Evolutionary conservation across 2,329 filamentous ascomycete species (phyloP), one percentile per base, ranked within the genome.

Genomic region (Geosmithia putterillii): DNA sequence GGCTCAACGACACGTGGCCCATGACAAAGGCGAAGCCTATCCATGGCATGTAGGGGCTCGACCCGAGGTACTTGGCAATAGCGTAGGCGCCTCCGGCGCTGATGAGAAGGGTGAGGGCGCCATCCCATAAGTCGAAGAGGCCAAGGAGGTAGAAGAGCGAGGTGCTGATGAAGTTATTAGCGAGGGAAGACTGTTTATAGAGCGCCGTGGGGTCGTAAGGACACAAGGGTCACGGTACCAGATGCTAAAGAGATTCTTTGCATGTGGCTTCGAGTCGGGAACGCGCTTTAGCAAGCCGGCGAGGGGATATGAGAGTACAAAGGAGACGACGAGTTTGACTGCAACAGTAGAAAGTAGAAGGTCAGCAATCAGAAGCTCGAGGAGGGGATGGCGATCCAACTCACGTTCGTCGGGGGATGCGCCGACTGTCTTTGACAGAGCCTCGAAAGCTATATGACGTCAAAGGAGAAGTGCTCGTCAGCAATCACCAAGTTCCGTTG

Each of bases 11-110:
- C 83, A 96, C 86, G 64, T 98, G 90, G 44, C 81, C 82, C 90
- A 98, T 96, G 45, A 95, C 69, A 57, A 94, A 95, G 41, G 86
- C 70, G 62, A 98, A 98, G 46, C 81, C 88, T 41, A 95, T 72
- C 92, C 92, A 98, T 67, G 92, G 92, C 92, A 98, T 98, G 58
- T 90, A 86, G 1, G 87, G 86, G 18, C 87, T 89, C 32, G 60
- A 62, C 51, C 87, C 76, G 38, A 96, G 69, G 58, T 81, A 89
- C 51, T 83, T 79, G 42, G 90, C 84, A 52, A 98, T 92, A 49
- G 74, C 69, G 58, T 95, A 98, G 42, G 86, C 78, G 41, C 79
- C 89, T 17, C 73, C 76, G 1, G 90, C 79, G 57, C 86, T 88
- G 57, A 94, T 80, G 46, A 84, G 59, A 35, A 98, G 67, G 2